phyloP scores from a whole-genome alignment of 1,284 basidiomycete species.

The Thecaphora thlaspeos region DNA sequence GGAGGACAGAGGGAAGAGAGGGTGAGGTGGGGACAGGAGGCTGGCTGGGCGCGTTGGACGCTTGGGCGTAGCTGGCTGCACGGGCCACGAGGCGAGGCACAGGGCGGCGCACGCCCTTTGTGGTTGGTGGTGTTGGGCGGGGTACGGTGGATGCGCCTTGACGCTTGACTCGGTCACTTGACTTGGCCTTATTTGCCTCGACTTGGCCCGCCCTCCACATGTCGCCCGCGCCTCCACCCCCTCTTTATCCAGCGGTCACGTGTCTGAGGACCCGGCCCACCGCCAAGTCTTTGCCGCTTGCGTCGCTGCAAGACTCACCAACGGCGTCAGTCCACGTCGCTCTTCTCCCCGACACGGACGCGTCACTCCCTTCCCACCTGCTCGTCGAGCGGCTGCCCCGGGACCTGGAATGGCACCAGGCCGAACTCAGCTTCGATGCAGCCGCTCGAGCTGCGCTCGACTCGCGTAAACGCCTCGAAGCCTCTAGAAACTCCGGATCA shows the following conservation, averaged over 20 bases:
- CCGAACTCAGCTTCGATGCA: slow-evolving; percentile 2
- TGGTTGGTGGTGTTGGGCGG: too few species aligned
- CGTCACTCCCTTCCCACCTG: slow-evolving; percentile 3
- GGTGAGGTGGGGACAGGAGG: too few species aligned
- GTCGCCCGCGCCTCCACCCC: slow-evolving; percentile 36
- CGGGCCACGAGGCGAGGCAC: too few species aligned
- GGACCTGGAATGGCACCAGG: slow-evolving; percentile 16
- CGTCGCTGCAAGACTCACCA: slow-evolving; percentile 25
- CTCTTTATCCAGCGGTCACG: slow-evolving; percentile 29
- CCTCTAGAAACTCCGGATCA: background rate
- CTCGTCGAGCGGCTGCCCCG: slow-evolving; percentile 11
- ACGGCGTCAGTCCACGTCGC: slow-evolving; percentile 11
- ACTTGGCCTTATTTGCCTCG: too few species aligned
- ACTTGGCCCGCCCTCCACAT: too few species aligned
- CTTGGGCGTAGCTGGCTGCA: too few species aligned
- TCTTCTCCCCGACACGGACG: slow-evolving; percentile 4
- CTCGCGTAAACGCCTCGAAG: background rate
- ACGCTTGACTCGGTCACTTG: too few species aligned
- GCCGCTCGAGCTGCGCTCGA: background rate
- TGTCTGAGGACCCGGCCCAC: slow-evolving; percentile 19
- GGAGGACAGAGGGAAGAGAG: too few species aligned
- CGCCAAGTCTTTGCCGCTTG: slow-evolving; percentile 31
- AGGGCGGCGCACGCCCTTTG: too few species aligned
- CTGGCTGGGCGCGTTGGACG: too few species aligned
- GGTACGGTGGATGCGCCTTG: too few species aligned